Base-by-base conservation (phyloP, 805 yeast genomes). In the Lipomyces starkeyi region DNA sequence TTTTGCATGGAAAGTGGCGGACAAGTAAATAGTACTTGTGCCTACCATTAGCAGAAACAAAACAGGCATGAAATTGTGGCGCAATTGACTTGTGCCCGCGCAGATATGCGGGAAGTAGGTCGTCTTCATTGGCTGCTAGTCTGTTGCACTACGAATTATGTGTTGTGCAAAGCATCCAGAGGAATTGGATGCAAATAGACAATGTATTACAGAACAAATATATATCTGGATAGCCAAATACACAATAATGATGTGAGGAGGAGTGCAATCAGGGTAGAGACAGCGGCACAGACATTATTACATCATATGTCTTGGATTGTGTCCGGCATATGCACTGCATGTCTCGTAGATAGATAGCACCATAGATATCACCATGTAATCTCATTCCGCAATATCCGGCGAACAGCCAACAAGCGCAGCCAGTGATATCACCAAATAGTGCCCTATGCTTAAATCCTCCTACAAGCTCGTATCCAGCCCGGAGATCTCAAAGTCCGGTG, bases 341-440 rank as follows among this genome's bases (percentile, higher is more conserved):
- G 49, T 43, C 49, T 43, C 49, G 49, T 17, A 43, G 49, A 43
- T 43, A 43, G 49, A 43, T 43, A n/a, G 49, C 49, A 43, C 49
- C 20, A 43, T 14, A 14, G 40, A 35, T 35, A 35, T 14, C 40
- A 8, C 14, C 40, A 2, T 17, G 2, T 34, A 9, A 11, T 13
- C 9, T 35, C 11, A 0, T 5, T 43, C 8, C 7, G 9, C 49
- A 43, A 0, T 35, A 35, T 9, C 40, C 40, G 40, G 14, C 2
- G 14, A 35, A 14, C 14, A 35, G 40, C 40, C 40, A 35, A 14
- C 14, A 9, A 35, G 13, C 9, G 37, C 11, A 37, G 43, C 17
- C 43, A 9, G 43, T 13, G 14, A 37, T 37, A 37, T 37, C 43
- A 4, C 32, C 5, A 29, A 29, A 29, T 29, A 29, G 7, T 29